Base-by-base conservation (phyloP, 2,329 filamentous ascomycete species). In the Dactylonectria macrodidyma region DNA sequence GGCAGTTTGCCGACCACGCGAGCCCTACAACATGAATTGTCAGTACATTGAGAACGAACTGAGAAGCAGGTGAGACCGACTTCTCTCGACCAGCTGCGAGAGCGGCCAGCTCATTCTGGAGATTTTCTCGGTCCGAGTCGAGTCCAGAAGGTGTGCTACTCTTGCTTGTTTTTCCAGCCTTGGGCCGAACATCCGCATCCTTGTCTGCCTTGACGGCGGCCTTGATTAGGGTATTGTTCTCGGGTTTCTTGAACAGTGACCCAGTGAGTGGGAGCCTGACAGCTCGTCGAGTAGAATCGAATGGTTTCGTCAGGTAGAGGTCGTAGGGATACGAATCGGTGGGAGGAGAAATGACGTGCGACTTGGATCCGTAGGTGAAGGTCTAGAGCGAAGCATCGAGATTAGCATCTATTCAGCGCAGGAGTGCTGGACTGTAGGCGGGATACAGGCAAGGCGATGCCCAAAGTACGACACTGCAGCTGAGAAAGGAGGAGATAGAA, bases 271-370 rank as follows among this genome's bases (percentile, higher is more conserved):
- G 83, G 26, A 90, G 77, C 72, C 83, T 84, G 68, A 84, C 83
- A 33, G 86, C 85, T 70, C 81, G 81, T 71, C 80, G 80, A 19
- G 82, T 80, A 3, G 84, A 81, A 62, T 86, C 82, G 72, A 84
- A 83, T n/a, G 86, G 83, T 68, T 86, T 83, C 52, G 87, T 86
- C 47, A 87, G 82, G 77, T 86, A 91, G 30, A 91, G 80, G 62
- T 91, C 89, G 79, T 87, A 86, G 34, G 85, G 81, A 60, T 84
- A 82, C 16, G 84, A 81, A 60, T 86, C 83, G 58, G 81, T 70
- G 16, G 82, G 82, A 60, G 79, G 81, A 60, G 82, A 77, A 67
- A 90, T 83, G 52, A 79, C 79, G 72, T 89, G 84, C 34, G 83
- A 84, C 69, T 82, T 84, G 22, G 83, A 82, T 71, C 87, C 88